Percentiles rank a stretch among this genome's conserved stretches.
phyloP scores from a whole-genome alignment of 202 grass and related monocot genomes.

The Schoenoplectus tabernaemontani region DNA sequence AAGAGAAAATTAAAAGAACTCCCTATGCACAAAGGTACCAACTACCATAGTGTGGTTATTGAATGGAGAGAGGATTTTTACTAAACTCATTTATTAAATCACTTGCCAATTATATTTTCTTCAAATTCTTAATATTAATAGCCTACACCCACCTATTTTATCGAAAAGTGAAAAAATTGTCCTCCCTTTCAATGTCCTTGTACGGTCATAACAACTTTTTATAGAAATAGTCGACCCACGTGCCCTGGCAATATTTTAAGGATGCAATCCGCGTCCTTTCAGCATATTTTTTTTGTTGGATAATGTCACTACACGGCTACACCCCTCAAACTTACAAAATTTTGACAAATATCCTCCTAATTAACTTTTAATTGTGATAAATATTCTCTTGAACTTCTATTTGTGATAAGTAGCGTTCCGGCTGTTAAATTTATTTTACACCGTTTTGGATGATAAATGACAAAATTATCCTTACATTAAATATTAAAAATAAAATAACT shows the following conservation, averaged over 20 bases:
- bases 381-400: too few species aligned
- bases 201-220: not conserved
- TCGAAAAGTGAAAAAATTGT: not conserved
- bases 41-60: not conserved
- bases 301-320: not conserved
- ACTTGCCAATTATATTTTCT: not conserved
- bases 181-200: not conserved
- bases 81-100: not conserved
- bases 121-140: not conserved
- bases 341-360: too few species aligned
- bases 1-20: not conserved
- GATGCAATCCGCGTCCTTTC: not conserved
- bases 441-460: too few species aligned
- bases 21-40: not conserved
- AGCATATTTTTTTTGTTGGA: not conserved
- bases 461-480: too few species aligned
- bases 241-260: not conserved
- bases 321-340: too few species aligned
- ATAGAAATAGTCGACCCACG: not conserved
- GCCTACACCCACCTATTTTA: not conserved
- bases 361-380: too few species aligned
- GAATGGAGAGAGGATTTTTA: not conserved
- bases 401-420: too few species aligned
- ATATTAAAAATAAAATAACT: too few species aligned
- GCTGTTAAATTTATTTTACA: too few species aligned